phyloP scores from a whole-genome alignment of 768 basidiomycete species.

The Zangia roseola region DNA sequence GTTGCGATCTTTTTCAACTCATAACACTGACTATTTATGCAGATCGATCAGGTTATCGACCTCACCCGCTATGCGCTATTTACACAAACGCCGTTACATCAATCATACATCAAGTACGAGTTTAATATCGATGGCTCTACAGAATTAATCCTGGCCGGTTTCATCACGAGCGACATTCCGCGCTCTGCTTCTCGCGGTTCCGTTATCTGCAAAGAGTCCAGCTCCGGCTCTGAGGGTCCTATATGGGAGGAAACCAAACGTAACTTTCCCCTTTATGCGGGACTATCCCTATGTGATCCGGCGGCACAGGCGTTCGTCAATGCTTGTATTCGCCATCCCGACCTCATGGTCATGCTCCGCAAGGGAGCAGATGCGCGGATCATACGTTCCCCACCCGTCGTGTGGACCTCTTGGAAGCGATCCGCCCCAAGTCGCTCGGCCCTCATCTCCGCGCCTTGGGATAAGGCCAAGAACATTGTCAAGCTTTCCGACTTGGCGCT shows the following conservation, averaged over 20 bases:
- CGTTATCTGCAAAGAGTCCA: constrained; percentile 14
- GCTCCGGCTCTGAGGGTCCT: constrained; percentile 2
- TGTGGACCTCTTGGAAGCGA: constrained; percentile 31
- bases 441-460: constrained; percentile 27
- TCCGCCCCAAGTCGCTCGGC: constrained; percentile 25
- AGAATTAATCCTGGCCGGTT: constrained; percentile 32
- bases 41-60: constrained; percentile 32
- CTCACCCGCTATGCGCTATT: constrained; percentile 30
- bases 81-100: constrained; percentile 12
- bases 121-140: constrained; percentile 23
- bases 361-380: constrained; percentile 27
- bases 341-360: constrained; percentile 33
- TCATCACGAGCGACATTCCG: constrained; percentile 28
- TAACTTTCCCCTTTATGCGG: constrained; percentile 27
- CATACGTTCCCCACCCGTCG: constrained; percentile 21
- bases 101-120: constrained; percentile 23
- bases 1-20: neutral
- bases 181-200: constrained; percentile 23
- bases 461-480: constrained; percentile 15
- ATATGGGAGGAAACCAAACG: constrained; percentile 31
- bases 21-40: neutral
- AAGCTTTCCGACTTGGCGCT: constrained; percentile 22
- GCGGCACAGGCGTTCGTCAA: constrained; percentile 30
- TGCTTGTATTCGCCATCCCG: constrained; percentile 30
- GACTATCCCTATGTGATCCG: constrained; percentile 28